Base-by-base conservation (phyloP, 305 asterid genomes). In the Fraxinus floribunda region DNA sequence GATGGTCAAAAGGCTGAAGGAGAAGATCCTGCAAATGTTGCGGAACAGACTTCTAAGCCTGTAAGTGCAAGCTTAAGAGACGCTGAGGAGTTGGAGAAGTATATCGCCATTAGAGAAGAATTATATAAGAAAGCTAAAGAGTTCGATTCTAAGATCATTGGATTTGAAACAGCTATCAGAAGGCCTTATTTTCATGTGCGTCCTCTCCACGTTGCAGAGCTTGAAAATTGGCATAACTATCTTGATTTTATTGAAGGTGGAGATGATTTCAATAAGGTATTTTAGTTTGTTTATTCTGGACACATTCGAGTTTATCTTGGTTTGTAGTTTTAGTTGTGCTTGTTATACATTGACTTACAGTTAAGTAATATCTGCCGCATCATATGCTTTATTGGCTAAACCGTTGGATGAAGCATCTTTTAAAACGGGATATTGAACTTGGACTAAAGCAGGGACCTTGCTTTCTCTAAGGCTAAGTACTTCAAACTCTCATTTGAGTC, bases 121-220 rank as follows among this genome's bases (percentile, higher is more conserved):
- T 84, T 90, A 83, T 92, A 89, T 86, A 93, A 89, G 93, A 93
- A 92, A 86, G 98, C 99, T 76, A 97, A 95, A 88, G 98, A 97
- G 89, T 89, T 87, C 38, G 98, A 97, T 91, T 89, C 93, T 85
- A 95, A 88, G 95, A 97, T 95, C 80, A 81, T 92, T 87, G 97
- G 97, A 82, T 97, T 92, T 88, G 99, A 97, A 92, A 90, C 97
- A 76, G 96, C 98, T 79, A 93, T 95, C 77, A 89, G 97, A 85
- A 93, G 99, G 92, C 99, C 99, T 66, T 97, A 97, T 87, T 97
- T 95, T 83, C 99, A 95, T 87, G 98, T 97, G 82, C 95, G 97
- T 32, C 98, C 98, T 80, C 97, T 94, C 83, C 93, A 91, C 87
- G 90, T 86, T 35, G 91, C 92, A 7, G 98, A 97, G 92, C 98